Base-by-base conservation (phyloP, 2,329 filamentous ascomycete genomes). In the Aspergillus fumigatus region DNA sequence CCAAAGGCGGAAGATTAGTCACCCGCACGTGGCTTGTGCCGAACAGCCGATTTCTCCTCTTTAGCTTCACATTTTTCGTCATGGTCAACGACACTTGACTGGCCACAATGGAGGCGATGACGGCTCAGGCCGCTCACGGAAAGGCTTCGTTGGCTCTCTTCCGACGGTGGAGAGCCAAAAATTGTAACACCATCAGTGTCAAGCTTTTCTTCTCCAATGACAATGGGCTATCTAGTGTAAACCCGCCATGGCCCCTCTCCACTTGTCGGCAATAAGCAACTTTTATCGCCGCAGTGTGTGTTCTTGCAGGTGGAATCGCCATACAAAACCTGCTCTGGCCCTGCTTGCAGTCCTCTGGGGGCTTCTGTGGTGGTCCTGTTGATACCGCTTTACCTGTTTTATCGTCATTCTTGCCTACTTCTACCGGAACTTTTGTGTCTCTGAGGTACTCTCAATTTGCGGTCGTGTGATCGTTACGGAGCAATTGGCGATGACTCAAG, bases 401-500 rank as follows among this genome's bases (percentile, higher is more conserved):
- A 38, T 38, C 14, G 32, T 7, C n/a, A 7, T 38, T 35, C 6
- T 38, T 17, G 14, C n/a, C 14, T 38, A 17, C 32, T 38, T 17
- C 14, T 38, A 38, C 5, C 32, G 14, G 14, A 17, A 38, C 5
- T 17, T 17, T 38, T 14, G 14, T 17, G 3, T 17, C 29, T 6
- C 14, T 3, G 14, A 38, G 17, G 32, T n/a, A 38, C 32, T 38
- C 41, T 6, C 23, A 27, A 14, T 7, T 27, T 41, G 9, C 19
- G 3, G 41, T 35, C 21, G 25, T 27, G 23, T 47, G 17, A 26
- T 25, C 17, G 4, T 29, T 25, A 5, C 14, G 17, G 1, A 43
- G 14, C 2, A 7, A 17, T 14, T 48, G 40, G 55, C 32, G 38
- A 65, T 66, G 63, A 49, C 56, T 8, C 45, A 55, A 29, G 48